phyloP scores from a whole-genome alignment of 257 asterid species.

The Solanum dulcamara region DNA sequence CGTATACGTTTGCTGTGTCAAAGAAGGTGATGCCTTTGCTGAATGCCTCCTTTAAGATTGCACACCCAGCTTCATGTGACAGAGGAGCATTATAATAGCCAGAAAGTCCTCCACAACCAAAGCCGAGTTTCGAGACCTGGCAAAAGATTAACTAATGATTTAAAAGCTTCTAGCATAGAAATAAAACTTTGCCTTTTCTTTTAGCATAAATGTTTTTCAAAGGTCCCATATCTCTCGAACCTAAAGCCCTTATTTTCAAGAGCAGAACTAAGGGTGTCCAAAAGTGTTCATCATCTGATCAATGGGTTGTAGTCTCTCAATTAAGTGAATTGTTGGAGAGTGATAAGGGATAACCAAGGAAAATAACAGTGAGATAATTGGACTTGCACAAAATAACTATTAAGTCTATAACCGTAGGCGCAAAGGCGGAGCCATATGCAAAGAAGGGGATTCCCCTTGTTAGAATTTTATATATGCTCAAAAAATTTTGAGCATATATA shows the following conservation, averaged over 20 bases:
- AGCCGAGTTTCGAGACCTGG: conserved; percentile 40
- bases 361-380: neutral
- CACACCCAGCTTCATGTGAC: conserved; percentile 33
- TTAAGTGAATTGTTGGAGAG: neutral
- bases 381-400: neutral
- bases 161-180: neutral
- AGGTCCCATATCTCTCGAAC: neutral
- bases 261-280: neutral
- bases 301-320: neutral
- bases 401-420: neutral
- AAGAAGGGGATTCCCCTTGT: neutral
- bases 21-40: conserved; percentile 35
- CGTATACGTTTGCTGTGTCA: conserved; percentile 41
- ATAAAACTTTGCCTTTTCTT: neutral
- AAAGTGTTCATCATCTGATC: neutral
- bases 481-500: no score
- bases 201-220: no score
- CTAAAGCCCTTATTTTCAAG: neutral
- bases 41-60: conserved; percentile 29
- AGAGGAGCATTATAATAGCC: conserved; percentile 38
- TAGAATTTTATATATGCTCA: no score
- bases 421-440: neutral
- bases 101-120: conserved; percentile 46
- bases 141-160: neutral
- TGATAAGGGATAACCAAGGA: neutral